Conservation (phyloP, 768 basidiomycete species). For the Tremella fuciformis region DNA sequence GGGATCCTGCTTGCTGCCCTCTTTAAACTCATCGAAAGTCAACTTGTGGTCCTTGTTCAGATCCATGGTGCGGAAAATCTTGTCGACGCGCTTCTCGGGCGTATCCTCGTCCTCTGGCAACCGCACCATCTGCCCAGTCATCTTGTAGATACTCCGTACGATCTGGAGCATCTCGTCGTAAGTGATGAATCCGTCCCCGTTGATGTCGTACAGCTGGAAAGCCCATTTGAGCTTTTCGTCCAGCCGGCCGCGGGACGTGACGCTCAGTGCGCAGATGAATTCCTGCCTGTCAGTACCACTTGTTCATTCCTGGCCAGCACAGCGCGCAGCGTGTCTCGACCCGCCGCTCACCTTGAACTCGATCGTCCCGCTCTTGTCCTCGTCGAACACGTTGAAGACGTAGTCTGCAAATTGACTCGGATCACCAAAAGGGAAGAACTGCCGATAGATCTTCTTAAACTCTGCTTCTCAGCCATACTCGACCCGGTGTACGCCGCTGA, state of each 20-base stretch:
- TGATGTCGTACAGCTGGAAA: slow-evolving; percentile 98
- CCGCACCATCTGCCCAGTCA: slow-evolving; percentile 99
- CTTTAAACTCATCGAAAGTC: slow-evolving; percentile 95
- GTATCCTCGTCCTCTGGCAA: slow-evolving; percentile 98
- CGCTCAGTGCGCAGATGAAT: slow-evolving; percentile 94
- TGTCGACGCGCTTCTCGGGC: slow-evolving; percentile 99
- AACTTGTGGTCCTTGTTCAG: slow-evolving; percentile 87
- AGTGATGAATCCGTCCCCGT: slow-evolving; percentile 95
- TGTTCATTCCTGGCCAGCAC: no score
- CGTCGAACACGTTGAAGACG: slow-evolving; percentile 81
- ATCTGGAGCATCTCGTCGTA: slow-evolving; percentile 99
- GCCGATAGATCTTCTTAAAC: slow-evolving; percentile 96
- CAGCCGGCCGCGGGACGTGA: slow-evolving; percentile 85
- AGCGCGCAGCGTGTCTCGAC: no score
- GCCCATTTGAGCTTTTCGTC: slow-evolving; percentile 99
- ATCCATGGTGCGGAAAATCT: slow-evolving; percentile 98
- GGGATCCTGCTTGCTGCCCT: slow-evolving; percentile 97
- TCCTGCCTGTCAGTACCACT: slow-evolving; percentile 37
- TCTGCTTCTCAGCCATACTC: slow-evolving; percentile 54
- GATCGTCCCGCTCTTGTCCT: slow-evolving; percentile 63
- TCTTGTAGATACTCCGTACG: slow-evolving; percentile 97
- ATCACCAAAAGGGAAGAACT: slow-evolving; percentile 99
- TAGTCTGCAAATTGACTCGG: slow-evolving; percentile 95
- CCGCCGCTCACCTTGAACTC: slow-evolving; percentile 78
- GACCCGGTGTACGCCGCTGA: not conserved